Evolutionary conservation across 176 grass and related monocot genomes (phyloP).

Genomic region (Oryza brachyantha): DNA sequence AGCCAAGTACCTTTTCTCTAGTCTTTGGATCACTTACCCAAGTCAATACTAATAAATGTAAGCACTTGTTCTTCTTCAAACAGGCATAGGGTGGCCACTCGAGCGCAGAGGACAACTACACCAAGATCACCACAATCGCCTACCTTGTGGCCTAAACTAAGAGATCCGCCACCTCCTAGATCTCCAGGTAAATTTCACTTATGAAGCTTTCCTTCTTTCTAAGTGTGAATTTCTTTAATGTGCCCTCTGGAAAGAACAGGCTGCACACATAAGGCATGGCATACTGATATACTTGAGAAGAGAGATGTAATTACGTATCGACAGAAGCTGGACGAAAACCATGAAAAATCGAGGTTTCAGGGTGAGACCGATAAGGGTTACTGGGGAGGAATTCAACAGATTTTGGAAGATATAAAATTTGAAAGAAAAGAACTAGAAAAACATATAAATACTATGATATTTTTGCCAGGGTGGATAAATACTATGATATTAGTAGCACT

Average conservation of each 20-base stretch:
- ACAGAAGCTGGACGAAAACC: no score
- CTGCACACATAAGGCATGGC: not conserved
- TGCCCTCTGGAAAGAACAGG: not conserved
- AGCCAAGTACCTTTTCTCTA: no score
- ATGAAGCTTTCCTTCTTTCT: not conserved
- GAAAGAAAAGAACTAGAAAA: no score
- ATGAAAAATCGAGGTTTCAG: no score
- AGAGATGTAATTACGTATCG: not conserved
- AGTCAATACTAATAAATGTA: not conserved
- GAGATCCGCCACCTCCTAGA: constrained; percentile 55
- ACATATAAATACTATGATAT: no score
- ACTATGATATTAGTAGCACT: no score
- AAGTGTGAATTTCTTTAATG: not conserved
- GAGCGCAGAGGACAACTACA: constrained; percentile 44
- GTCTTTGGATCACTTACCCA: no score
- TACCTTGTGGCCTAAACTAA: constrained; percentile 55
- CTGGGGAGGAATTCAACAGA: no score
- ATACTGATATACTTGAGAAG: not conserved
- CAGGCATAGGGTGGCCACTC: constrained; percentile 52
- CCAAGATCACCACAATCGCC: constrained; percentile 44
- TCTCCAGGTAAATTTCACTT: constrained; percentile 59
- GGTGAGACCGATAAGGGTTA: no score
- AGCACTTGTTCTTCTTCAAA: not conserved
- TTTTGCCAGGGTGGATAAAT: no score
- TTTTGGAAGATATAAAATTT: no score